These are phyloP conservation scores for Dorcoceras hygrometricum DNA, from an alignment of 257 asterid species.

Conservation along the genomic window DNA sequence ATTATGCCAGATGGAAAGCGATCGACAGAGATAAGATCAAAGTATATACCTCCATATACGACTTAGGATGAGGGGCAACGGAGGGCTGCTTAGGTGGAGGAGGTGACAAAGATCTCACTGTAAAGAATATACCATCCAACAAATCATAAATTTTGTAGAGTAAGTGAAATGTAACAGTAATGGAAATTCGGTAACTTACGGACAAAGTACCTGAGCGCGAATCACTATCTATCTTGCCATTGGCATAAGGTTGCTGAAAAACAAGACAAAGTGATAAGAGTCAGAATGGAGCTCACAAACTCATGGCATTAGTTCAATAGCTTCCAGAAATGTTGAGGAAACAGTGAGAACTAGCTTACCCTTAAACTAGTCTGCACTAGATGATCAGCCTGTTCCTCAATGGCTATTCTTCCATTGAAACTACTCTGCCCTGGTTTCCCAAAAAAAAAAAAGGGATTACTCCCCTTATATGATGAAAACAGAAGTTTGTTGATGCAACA, in stretches of 20 bases:
- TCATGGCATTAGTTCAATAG: background rate
- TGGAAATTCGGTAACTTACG: constrained; percentile 16
- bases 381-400: constrained; percentile 39
- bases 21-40: background rate
- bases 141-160: constrained; percentile 5
- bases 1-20: background rate
- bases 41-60: constrained; percentile 81
- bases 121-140: constrained; percentile 21
- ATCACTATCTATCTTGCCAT: constrained; percentile 64
- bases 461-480: background rate
- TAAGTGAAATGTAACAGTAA: background rate
- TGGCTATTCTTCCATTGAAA: constrained; percentile 36
- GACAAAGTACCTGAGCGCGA: constrained; percentile 54
- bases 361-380: constrained; percentile 42
- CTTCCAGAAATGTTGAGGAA: constrained; percentile 4
- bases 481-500: background rate
- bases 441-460: constrained; percentile 8
- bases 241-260: constrained; percentile 66
- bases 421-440: constrained; percentile 51
- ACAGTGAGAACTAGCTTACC: constrained; percentile 44
- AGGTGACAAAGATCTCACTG: constrained; percentile 72
- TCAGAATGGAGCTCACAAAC: constrained; percentile 10
- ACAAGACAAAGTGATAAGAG: constrained; percentile 25
- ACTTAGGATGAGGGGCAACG: constrained; percentile 72
- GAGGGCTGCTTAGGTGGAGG: constrained; percentile 67